Evolutionary conservation across 257 asterid genomes (phyloP).

Genomic region (Hygrophila difformis): DNA sequence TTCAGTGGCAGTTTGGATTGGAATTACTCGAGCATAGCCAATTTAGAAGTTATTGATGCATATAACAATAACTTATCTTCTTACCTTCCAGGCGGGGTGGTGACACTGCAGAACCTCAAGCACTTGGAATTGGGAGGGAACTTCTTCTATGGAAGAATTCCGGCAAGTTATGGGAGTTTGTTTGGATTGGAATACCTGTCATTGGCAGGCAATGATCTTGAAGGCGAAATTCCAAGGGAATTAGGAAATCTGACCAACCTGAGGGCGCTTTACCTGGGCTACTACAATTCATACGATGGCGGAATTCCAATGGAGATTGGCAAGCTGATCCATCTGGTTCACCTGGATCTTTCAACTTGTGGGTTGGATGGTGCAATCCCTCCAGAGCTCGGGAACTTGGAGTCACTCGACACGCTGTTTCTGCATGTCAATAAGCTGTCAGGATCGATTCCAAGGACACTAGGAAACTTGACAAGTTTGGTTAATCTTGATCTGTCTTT

Average conservation of each 20-base stretch:
- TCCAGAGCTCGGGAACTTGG: slow-evolving; percentile 59
- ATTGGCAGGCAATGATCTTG: slow-evolving; percentile 71
- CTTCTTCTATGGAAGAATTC: slow-evolving; percentile 61
- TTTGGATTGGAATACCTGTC: slow-evolving; percentile 57
- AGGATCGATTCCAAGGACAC: slow-evolving; percentile 61
- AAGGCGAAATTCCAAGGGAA: slow-evolving; percentile 61
- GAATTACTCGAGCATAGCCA: slow-evolving; percentile 60
- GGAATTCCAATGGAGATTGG: slow-evolving; percentile 88
- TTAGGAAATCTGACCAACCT: slow-evolving; percentile 72
- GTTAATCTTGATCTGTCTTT: slow-evolving; percentile 75
- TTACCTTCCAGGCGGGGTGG: slow-evolving; percentile 56
- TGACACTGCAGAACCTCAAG: slow-evolving; percentile 46
- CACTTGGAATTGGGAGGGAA: slow-evolving; percentile 84
- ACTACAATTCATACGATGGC: slow-evolving; percentile 52
- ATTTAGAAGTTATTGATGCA: slow-evolving; percentile 58
- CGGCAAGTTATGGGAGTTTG: slow-evolving; percentile 48
- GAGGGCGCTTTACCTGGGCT: slow-evolving; percentile 77
- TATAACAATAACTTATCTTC: slow-evolving; percentile 77
- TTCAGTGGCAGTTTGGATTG: slow-evolving; percentile 60
- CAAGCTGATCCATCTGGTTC: slow-evolving; percentile 51
- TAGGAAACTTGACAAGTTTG: slow-evolving; percentile 69
- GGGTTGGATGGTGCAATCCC: slow-evolving; percentile 75
- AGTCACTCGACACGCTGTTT: slow-evolving; percentile 50
- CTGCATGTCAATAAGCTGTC: slow-evolving; percentile 57
- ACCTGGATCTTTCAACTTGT: slow-evolving; percentile 66